Evolutionary conservation across 2,329 filamentous ascomycete genomes (phyloP), one percentile per base, ranked within the genome.

Genomic region (Monilinia polystroma): DNA sequence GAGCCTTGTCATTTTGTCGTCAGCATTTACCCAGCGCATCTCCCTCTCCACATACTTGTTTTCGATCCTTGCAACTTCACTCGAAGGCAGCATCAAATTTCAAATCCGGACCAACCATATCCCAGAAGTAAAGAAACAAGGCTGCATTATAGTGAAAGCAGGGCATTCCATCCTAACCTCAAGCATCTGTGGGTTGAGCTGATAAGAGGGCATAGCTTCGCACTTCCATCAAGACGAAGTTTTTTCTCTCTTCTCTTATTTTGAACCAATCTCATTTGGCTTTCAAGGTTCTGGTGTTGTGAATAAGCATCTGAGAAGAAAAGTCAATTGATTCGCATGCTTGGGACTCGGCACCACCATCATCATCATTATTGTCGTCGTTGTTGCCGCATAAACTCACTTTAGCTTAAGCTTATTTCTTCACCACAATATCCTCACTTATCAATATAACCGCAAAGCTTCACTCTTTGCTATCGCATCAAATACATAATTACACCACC

Each of bases 341-440:
- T 51, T 60, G 57, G 7, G 29, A 51, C 57, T 60, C 45, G 45
- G 43, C 29, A 59, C 7, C 41, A 59, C 3, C 57, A 47, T 23
- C 43, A 49, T 23, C 43, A 49, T 49, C 51, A 49, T 29, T 20
- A 51, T 58, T 52, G 7, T 23, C n/a, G 14, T 43, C 29, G 38
- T 66, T 35, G 62, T 53, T 53, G 55, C 60, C 55, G 47, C 64
- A 54, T 60, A 66, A 60, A 35, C 63, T 57, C 52, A 64, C 54
- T 60, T 51, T 8, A 56, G 38, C 41, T 64, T 41, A n/a, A 38
- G 23, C 32, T 43, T 43, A 20, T 29, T 3, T 43, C 12, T 32
- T 18, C 51, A 32, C 51, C 29, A 57, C 43, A 38, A 29, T 8
- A 57, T 20, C 32, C 18, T 45, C 41, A 14, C 41, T 51, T 7